Conservation (phyloP, 2,329 filamentous ascomycete species). For the Diaporthe humulicola region DNA sequence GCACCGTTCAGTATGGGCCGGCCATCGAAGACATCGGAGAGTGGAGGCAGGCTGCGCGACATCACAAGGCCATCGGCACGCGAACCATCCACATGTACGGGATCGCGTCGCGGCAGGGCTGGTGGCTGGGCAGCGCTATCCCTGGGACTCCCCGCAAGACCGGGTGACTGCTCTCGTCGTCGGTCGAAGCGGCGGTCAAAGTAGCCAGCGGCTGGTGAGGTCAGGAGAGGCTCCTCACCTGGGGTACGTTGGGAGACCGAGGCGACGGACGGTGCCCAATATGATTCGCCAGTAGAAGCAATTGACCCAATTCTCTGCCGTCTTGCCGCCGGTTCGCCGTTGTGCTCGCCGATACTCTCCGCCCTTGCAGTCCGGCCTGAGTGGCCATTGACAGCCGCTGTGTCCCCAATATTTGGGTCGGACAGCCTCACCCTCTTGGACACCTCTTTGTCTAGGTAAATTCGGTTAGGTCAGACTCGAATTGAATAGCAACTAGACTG, state of each 20-base stretch:
- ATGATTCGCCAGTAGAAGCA: conserved; percentile 60
- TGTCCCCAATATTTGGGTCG: conserved; percentile 52
- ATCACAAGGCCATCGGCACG: conserved; percentile 47
- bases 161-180: conserved; percentile 47
- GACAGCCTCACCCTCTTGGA: conserved; percentile 63
- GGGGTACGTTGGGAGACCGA: conserved; percentile 52
- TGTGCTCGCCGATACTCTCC: conserved; percentile 26
- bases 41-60: conserved; percentile 58
- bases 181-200: conserved; percentile 50
- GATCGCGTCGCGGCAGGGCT: conserved; percentile 41
- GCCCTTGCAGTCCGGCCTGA: conserved; percentile 56
- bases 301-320: conserved; percentile 64
- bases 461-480: conserved; percentile 29
- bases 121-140: conserved; percentile 44
- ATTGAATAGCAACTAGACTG: background rate
- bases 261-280: conserved; percentile 55
- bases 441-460: conserved; percentile 58
- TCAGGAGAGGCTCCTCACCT: conserved; percentile 55
- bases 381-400: conserved; percentile 58
- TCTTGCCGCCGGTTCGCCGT: conserved; percentile 53
- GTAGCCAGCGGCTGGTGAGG: conserved; percentile 57
- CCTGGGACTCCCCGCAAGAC: conserved; percentile 44
- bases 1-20: conserved; percentile 43
- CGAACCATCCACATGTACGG: conserved; percentile 45
- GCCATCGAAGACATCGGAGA: conserved; percentile 63